Base-by-base conservation (phyloP, 306 rosid species). In the Datisca glomerata region DNA sequence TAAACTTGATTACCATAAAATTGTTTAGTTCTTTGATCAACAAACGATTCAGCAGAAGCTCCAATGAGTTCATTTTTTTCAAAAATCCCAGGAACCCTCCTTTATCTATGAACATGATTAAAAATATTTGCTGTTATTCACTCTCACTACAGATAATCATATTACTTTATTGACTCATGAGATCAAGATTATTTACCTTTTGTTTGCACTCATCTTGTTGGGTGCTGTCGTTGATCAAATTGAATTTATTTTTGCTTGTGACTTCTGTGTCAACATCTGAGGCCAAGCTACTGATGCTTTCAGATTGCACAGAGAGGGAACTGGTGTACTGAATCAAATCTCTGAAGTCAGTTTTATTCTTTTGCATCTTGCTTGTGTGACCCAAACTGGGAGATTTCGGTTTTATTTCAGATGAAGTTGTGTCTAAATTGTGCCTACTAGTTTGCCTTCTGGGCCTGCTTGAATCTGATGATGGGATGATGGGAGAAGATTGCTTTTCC, bases 401-500 rank as follows among this genome's bases (percentile, higher is more conserved):
- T 66, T 67, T 63, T 56, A 66, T 57, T 21, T 56, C 63, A 24
- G 73, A 39, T 49, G 77, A 66, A 49, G 54, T 37, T 15, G 66
- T 45, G 24, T 68, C 77, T 29, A 52, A 37, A 28, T 43, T 40
- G 41, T 61, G 70, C 47, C 56, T 49, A 12, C 47, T 61, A 46
- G 50, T 17, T 27, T 65, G 69, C 43, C 64, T 76, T 57, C 59
- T 70, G 21, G 42, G 52, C 59, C 60, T 44, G 55, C 63, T 51
- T 61, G 87, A 62, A 57, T 64, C 70, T 21, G 73, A 69, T 27
- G 67, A 48, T 41, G 73, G 38, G 51, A 47, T 59, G 48, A 43
- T 31, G 13, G 71, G 75, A 21, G 55, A 56, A 24, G 86, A 71
- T 60, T 69, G 73, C 74, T 65, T 82, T 47, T 79, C 93, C 68